Base-by-base conservation (phyloP, 768 basidiomycete species). In the Podaxis sp. region DNA sequence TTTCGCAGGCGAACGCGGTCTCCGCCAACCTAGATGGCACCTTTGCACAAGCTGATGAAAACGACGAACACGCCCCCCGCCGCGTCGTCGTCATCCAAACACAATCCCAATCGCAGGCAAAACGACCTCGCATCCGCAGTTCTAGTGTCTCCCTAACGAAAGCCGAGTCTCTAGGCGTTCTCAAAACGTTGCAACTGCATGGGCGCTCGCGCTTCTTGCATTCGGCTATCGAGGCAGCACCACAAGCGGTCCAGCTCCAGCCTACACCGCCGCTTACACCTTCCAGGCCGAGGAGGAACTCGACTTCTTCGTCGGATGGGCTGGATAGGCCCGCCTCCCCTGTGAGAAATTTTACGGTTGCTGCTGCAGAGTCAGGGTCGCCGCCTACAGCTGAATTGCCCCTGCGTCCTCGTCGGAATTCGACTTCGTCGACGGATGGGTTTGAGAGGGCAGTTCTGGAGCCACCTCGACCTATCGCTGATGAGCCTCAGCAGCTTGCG, bases 1-100 rank as follows among this genome's bases (percentile, higher is more conserved):
- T 90, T 19, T 88, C 89, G 1, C 91, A 92, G 56, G 90, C 87
- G 11, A 89, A 88, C 66, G 77, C 85, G 1, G 76, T 85, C 1
- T 79, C 84, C 7, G 78, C 83, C 12, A 63, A 64, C 1, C 78
- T 84, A 43, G 89, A 90, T 65, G 77, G 77, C 13, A 67, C 75
- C 1, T 66, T 77, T 40, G 71, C 67, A 27, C 79, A 85, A 66
- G 72, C 76, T 43, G 89, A 93, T 61, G 90, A 91, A 24, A 72
- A 69, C 22, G 85, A 90, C 0, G 89, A 91, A 0, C 59, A 73
- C 25, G 65, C 72, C 9, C 57, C 70, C 0, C 71, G 73, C n/a
- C 54, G 64, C 47, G 49, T 56, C 50, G 57, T 64, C 61, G 33
- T 51, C 59, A 56, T 64, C 54, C 61, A 63, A 61, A 58, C 47